These are phyloP conservation scores for Aspergillus nanangensis DNA, from an alignment of 495 filamentous ascomycete genomes.

Conservation along the genomic window DNA sequence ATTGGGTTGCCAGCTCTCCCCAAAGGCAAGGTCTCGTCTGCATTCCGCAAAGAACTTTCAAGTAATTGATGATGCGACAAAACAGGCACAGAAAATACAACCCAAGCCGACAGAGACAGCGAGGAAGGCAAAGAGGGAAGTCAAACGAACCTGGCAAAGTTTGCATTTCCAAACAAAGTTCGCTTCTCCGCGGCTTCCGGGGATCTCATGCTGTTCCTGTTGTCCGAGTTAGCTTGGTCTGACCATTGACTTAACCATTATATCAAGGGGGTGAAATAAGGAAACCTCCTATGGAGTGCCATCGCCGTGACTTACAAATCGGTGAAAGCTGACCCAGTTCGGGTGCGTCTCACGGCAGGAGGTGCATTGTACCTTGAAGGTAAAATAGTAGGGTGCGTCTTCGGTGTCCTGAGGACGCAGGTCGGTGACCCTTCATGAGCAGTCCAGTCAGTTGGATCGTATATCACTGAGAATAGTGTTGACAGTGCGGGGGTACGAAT, in stretches of 20 bases:
- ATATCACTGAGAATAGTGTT: no score
- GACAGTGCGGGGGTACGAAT: constrained; percentile 11
- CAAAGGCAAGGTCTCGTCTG: no score
- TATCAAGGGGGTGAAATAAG: constrained; percentile 1
- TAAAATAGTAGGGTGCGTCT: constrained; percentile 85
- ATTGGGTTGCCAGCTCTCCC: no score
- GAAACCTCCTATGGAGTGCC: not conserved
- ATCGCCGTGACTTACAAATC: constrained; percentile 62
- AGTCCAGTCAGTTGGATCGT: constrained; percentile 8
- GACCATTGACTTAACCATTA: no score
- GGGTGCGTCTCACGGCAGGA: constrained; percentile 89
- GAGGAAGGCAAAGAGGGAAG: not conserved
- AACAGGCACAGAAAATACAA: no score
- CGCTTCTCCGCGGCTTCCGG: constrained; percentile 87
- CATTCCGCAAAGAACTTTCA: no score
- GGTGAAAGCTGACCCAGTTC: constrained; percentile 81
- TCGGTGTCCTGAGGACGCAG: constrained; percentile 78
- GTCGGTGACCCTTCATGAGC: constrained; percentile 67
- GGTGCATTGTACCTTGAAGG: constrained; percentile 93
- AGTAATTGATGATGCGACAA: no score
- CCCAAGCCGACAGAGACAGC: no score
- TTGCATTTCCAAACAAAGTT: constrained; percentile 99
- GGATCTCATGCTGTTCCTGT: constrained; percentile 81
- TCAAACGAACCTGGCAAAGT: constrained; percentile 65
- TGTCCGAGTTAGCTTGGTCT: not conserved